Evolutionary conservation across 2,329 filamentous ascomycete genomes (phyloP).

Genomic region (Daldinia eschscholtzii): DNA sequence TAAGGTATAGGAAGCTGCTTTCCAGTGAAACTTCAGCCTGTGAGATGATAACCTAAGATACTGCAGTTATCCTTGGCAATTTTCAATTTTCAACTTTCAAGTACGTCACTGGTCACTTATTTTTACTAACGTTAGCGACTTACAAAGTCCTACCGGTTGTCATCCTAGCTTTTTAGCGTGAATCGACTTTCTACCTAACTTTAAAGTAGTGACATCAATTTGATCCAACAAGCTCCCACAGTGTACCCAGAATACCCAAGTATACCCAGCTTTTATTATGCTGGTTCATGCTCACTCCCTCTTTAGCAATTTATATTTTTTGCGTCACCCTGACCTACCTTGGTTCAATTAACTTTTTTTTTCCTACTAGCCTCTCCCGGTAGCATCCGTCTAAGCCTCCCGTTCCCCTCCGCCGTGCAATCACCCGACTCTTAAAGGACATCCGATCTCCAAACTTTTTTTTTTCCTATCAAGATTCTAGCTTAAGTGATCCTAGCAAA

Average conservation of each 20-base stretch:
- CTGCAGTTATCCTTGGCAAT: constrained; percentile 25
- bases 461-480: constrained; percentile 26
- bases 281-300: constrained; percentile 22
- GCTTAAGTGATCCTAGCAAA: constrained; percentile 19
- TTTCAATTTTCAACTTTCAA: constrained; percentile 31
- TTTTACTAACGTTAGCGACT: constrained; percentile 24
- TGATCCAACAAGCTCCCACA: constrained; percentile 31
- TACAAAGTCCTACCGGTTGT: constrained; percentile 24
- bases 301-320: constrained; percentile 27
- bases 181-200: constrained; percentile 29
- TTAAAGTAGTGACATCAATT: constrained; percentile 42
- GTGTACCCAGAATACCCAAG: constrained; percentile 12
- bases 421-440: constrained; percentile 37
- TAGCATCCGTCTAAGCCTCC: constrained; percentile 32
- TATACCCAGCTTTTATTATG: constrained; percentile 32
- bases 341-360: constrained; percentile 33
- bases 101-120: constrained; percentile 40
- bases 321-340: constrained; percentile 40
- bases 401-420: constrained; percentile 34
- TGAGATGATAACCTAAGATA: neutral
- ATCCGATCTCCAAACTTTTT: constrained; percentile 41
- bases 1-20: constrained; percentile 2
- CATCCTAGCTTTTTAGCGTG: constrained; percentile 19
- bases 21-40: neutral
- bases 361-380: constrained; percentile 37